These are phyloP conservation scores for Ganoderma sinense DNA, from an alignment of 1,284 basidiomycete species.

Conservation along the genomic window DNA sequence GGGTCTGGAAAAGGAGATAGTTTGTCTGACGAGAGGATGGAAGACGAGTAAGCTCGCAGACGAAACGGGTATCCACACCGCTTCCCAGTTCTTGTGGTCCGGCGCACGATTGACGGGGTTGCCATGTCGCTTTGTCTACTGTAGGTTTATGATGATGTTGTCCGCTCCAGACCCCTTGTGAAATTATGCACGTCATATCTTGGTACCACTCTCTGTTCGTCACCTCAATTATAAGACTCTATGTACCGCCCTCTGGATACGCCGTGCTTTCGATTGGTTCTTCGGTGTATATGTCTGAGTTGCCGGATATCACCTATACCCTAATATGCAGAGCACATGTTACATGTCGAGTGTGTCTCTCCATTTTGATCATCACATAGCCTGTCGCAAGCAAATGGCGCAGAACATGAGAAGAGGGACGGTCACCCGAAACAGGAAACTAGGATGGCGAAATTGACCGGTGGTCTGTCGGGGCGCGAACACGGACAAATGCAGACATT, in stretches of 20 bases:
- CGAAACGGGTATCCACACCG: conserved; percentile 11
- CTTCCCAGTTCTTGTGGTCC: conserved; percentile 22
- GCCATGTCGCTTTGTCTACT: conserved; percentile 20
- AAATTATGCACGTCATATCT: conserved; percentile 27
- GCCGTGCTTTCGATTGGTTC: conserved; percentile 15
- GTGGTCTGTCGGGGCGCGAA: conserved; percentile 10
- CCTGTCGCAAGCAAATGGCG: conserved; percentile 14
- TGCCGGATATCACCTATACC: conserved; percentile 21
- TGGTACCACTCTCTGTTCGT: conserved; percentile 18
- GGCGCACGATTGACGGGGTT: conserved; percentile 23
- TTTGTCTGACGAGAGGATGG: conserved; percentile 39
- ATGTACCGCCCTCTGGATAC: conserved; percentile 20
- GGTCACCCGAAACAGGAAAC: conserved; percentile 23
- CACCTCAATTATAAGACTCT: conserved; percentile 11
- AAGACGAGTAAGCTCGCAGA: conserved; percentile 34
- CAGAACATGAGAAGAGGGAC: conserved; percentile 11
- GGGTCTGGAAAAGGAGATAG: conserved; percentile 24
- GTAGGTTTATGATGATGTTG: conserved; percentile 16
- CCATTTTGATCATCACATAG: conserved; percentile 29
- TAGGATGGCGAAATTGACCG: conserved; percentile 17
- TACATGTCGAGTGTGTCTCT: conserved; percentile 13
- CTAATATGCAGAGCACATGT: conserved; percentile 20
- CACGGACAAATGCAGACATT: conserved; percentile 12
- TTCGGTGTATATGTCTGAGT: conserved; percentile 26
- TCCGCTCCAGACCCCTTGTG: conserved; percentile 15